Evolutionary conservation across 1,284 basidiomycete species (phyloP), one percentile per base, ranked within the genome.

Genomic region (Ganoderma leucocontextum): DNA sequence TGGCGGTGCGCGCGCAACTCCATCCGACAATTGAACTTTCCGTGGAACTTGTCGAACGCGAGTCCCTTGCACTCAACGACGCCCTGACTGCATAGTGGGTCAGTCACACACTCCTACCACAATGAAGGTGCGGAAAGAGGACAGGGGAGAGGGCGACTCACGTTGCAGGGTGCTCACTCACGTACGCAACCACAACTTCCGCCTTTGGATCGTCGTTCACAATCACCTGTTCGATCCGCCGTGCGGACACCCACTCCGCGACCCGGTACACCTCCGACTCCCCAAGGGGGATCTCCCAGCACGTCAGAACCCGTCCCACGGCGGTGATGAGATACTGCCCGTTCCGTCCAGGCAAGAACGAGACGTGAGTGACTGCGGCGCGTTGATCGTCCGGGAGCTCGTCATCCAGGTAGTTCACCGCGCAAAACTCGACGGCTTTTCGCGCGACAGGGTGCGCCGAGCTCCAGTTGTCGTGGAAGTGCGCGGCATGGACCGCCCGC

Each of bases 221-320:
- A 36, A 78, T 65, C 1, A 81, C 52, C 38, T 79, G 76, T 35
- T 78, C 75, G 17, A 80, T 76, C 60, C 58, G 65, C 55, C 33
- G 55, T 6, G 64, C 59, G 33, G 70, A 62, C 10, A 68, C 65
- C 71, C 76, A 76, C 63, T 79, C 77, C 36, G 81, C 81, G 6
- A 82, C 71, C 4, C 74, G 66, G 62, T 79, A 80, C 52, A 77
- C 79, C 60, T 76, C 75, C 19, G 77, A 73, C 25, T 79, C 78
- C 12, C 76, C 77, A 6, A 81, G 75, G 3, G 81, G 80, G 10
- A 82, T 73, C 72, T 82, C 81, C 81, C 80, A 82, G 70, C 79
- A 81, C 49, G 74, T 78, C 65, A 75, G 69, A 15, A 73, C 68
- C 38, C 72, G 66, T 41, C 75, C 68, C 29, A 77, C 74, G 35